Base-by-base conservation (phyloP, 2,329 filamentous ascomycete species). In the Catunica adiposa region DNA sequence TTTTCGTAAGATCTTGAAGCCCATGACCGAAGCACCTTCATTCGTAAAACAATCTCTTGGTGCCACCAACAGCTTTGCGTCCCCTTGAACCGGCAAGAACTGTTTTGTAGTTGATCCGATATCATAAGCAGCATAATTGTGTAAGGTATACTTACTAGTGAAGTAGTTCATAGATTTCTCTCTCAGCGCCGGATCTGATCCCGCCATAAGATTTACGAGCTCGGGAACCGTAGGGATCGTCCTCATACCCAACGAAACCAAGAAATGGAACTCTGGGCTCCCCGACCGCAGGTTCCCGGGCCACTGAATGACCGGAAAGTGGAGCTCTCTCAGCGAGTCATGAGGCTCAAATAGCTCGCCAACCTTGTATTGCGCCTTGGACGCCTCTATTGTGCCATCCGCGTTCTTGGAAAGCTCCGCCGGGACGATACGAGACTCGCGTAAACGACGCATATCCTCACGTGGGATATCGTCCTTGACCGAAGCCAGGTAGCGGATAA, bases 401-500 rank as follows among this genome's bases (percentile, higher is more conserved):
- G 68, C 66, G 0, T 77, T 73, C 0, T 78, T 78, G 51, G 73
- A 73, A 22, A 31, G n/a, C 66, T 94, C 88, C 2, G 85, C 85
- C 8, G 88, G 87, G 63, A 89, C 90, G 46, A 97, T 87, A 9
- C 80, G 80, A 0, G 88, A 88, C 51, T 82, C 77, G 56, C 78
- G 83, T 23, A 98, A 74, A 63, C 84, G 86, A 61, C 79, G 81
- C 55, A 96, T 77, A 65, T 98, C 92, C 52, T 83, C 82, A 8
- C 71, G 68, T 0, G 92, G 92, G 58, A 98, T 96, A 62, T 98
- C 92, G 54, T 86, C 79, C 59, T 80, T 81, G 26, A 98, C 92
- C 7, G 89, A 94, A 9, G 90, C 80, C 46, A 98, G 77, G 63
- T 98, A 98, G 62, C 89, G 90, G 67, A 98, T 89, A 25, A 98